These are phyloP conservation scores for Puccinellia tenuiflora DNA, from an alignment of 176 grass and related monocot genomes.

Conservation along the genomic window DNA sequence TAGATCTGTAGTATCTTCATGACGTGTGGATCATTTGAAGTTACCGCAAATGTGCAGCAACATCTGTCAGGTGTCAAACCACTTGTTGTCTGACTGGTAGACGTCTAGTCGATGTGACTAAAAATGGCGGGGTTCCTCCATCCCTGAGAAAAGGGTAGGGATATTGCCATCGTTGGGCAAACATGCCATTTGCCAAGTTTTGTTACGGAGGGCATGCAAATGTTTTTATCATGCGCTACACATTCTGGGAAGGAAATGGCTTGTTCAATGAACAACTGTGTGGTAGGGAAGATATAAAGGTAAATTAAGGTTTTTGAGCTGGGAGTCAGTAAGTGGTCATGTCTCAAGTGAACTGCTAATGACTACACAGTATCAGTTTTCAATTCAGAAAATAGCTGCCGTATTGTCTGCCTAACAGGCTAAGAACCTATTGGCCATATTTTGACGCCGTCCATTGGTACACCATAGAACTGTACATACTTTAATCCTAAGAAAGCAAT, in stretches of 20 bases:
- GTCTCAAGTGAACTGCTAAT: neutral
- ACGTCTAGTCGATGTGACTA: neutral
- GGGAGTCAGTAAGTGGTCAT: neutral
- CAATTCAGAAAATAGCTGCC: neutral
- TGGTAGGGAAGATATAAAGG: neutral
- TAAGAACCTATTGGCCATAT: neutral
- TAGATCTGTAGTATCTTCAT: neutral
- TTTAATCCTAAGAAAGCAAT: neutral
- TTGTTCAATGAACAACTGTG: neutral
- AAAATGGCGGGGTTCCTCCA: neutral
- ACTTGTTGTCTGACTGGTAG: neutral
- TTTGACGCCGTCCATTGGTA: neutral
- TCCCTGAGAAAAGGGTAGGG: neutral
- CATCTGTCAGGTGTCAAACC: neutral
- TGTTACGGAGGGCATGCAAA: neutral
- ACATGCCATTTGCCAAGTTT: neutral
- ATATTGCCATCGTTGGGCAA: neutral
- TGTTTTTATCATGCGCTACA: neutral
- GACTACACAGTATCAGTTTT: neutral
- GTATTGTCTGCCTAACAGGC: neutral
- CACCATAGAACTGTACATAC: neutral
- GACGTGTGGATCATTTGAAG: neutral
- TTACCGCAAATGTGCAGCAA: neutral
- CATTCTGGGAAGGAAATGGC: neutral
- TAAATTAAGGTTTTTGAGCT: neutral